A percentile compares a stretch with the other conserved stretches of the same genome.
Evolutionary conservation across 1,139 yeast genomes (phyloP).

Genomic region (Pichia sp.): DNA sequence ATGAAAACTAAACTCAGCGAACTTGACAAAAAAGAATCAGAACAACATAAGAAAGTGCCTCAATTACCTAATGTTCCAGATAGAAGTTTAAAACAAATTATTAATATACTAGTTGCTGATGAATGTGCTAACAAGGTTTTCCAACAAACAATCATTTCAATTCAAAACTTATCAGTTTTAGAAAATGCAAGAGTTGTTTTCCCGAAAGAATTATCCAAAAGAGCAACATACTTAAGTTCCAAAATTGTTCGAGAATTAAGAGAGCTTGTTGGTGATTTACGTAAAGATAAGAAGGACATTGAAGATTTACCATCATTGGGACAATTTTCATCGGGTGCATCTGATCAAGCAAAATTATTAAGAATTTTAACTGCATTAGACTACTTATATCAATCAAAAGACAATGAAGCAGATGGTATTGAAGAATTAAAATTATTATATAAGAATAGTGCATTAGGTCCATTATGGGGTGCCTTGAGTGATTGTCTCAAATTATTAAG

Average conservation of each 20-base stretch:
- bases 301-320: conserved; percentile 39
- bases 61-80: conserved; percentile 63
- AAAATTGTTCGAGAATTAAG: conserved; percentile 52
- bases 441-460: conserved; percentile 62
- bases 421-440: conserved; percentile 56
- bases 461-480: conserved; percentile 83
- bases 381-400: conserved; percentile 56
- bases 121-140: conserved; percentile 84
- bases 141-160: conserved; percentile 74
- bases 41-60: conserved; percentile 15
- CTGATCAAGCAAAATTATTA: conserved; percentile 81
- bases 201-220: conserved; percentile 59
- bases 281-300: conserved; percentile 3
- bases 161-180: conserved; percentile 68
- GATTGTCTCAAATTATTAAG: conserved; percentile 62
- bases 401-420: conserved; percentile 31
- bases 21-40: conserved; percentile 20
- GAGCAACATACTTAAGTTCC: conserved; percentile 58
- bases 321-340: conserved; percentile 71
- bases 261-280: conserved; percentile 42
- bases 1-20: conserved; percentile 32
- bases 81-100: conserved; percentile 54
- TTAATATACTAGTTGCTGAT: conserved; percentile 68
- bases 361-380: conserved; percentile 86
- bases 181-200: conserved; percentile 59